Base-by-base conservation (phyloP, 345 rosid species). In the Dovyalis caffra region DNA sequence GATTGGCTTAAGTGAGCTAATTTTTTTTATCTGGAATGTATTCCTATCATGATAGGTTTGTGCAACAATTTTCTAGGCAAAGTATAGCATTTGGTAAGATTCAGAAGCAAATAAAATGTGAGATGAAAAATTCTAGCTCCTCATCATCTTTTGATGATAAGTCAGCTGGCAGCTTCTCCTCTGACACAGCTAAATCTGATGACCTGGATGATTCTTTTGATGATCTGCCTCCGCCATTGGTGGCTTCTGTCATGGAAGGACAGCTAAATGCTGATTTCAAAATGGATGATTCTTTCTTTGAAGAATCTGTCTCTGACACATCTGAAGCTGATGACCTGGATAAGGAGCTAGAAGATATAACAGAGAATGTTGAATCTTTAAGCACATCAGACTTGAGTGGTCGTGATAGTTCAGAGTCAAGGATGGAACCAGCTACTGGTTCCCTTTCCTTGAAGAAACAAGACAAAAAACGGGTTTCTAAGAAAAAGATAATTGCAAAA, bases 41-140 rank as follows among this genome's bases (percentile, higher is more conserved):
- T 25, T 47, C 32, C 31, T 69, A 11, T 56, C 68, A 33, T 75
- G 66, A 75, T 87, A 95, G 99, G 88, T 95, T 95, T 81, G 86
- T 90, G 66, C 84, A 79, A 61, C 77, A 73, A 68, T 95, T 91
- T 80, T 82, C 83, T 34, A 78, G 85, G 81, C 79, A 83, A 69
- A 83, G 72, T 15, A 64, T 95, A 43, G 56, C 77, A 31, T 95
- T 95, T 85, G 97, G 99, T 14, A 91, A 81, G 81, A 84, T 90
- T 81, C 79, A 88, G 75, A 91, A 89, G 88, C 91, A 82, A 74
- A 88, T 95, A 71, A 91, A 79, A 77, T 92, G 95, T 78, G 85
- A 81, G 81, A 76, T 84, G 74, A 45, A 78, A 78, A 86, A 83
- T 35, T 76, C 80, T 45, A 31, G 63, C 51, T 77, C 84, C 15